phyloP scores from a whole-genome alignment of 371 early-diverging fungal genomes.

The Rhizopus delemar region DNA sequence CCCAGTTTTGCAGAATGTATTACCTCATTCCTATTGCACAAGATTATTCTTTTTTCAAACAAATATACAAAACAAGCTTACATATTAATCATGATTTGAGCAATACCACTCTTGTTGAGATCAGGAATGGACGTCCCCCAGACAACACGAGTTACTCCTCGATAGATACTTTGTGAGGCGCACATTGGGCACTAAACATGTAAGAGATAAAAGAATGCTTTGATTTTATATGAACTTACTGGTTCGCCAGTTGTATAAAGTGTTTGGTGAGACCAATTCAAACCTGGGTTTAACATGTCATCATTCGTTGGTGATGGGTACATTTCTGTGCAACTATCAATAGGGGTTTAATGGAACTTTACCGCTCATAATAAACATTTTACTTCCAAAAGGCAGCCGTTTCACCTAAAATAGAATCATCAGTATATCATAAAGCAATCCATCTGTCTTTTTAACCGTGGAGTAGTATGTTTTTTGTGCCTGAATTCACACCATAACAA shows the following conservation, averaged over 20 bases:
- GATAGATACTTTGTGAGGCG: constrained; percentile 40
- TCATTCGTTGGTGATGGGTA: constrained; percentile 39
- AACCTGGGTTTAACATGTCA: constrained; percentile 34
- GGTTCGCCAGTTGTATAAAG: constrained; percentile 44
- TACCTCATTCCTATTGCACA: constrained; percentile 25
- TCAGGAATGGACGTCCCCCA: constrained; percentile 45
- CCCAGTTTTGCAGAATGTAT: constrained; percentile 32
- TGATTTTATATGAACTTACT: constrained; percentile 11
- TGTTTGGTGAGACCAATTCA: constrained; percentile 39
- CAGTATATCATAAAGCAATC: neutral
- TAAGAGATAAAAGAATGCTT: neutral
- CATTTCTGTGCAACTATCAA: constrained; percentile 34
- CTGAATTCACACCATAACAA: constrained; percentile 34
- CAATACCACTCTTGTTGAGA: constrained; percentile 37
- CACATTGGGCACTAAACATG: constrained; percentile 38
- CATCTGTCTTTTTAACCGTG: constrained; percentile 22
- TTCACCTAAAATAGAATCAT: constrained; percentile 25
- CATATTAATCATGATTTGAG: constrained; percentile 36
- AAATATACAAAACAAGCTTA: constrained; percentile 12
- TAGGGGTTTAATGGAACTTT: neutral
- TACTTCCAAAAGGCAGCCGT: constrained; percentile 43
- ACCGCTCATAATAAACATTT: neutral
- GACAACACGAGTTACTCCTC: constrained; percentile 36
- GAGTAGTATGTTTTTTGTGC: constrained; percentile 25
- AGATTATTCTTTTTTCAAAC: neutral